phyloP scores from a whole-genome alignment of 495 filamentous ascomycete genomes.

The Xylaria grammica region DNA sequence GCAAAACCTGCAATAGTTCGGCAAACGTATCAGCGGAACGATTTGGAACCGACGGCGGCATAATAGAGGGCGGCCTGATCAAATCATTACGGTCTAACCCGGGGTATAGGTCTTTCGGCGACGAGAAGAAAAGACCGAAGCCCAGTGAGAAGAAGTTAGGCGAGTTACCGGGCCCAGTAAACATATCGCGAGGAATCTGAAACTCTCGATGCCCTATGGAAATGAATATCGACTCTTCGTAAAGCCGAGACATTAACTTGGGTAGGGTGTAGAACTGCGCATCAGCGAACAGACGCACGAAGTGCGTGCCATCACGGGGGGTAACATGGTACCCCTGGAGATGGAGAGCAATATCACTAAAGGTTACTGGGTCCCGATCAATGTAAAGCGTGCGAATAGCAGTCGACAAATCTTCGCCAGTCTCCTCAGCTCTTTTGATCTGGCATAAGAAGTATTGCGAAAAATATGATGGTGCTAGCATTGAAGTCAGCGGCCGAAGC shows the following conservation, averaged over 20 bases:
- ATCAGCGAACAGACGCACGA: constrained; percentile 91
- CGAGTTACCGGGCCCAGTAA: constrained; percentile 81
- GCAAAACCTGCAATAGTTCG: constrained; percentile 81
- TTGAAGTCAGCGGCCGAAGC: constrained; percentile 24
- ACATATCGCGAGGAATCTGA: constrained; percentile 87
- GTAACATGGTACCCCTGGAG: constrained; percentile 91
- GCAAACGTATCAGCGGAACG: constrained; percentile 80
- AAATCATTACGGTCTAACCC: constrained; percentile 79
- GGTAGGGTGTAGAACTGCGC: constrained; percentile 96
- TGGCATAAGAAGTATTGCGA: constrained; percentile 92
- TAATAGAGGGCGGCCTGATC: constrained; percentile 87
- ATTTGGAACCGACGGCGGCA: constrained; percentile 80
- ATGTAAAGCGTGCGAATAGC: constrained; percentile 81
- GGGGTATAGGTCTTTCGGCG: constrained; percentile 80
- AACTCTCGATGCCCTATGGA: constrained; percentile 85
- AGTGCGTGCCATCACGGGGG: constrained; percentile 83
- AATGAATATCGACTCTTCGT: constrained; percentile 90
- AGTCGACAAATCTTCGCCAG: constrained; percentile 55
- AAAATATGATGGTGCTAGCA: constrained; percentile 93
- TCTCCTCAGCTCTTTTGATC: constrained; percentile 64
- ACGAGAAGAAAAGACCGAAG: constrained; percentile 86
- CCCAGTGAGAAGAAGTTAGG: constrained; percentile 97
- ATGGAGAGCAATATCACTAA: constrained; percentile 87
- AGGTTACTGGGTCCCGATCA: constrained; percentile 90
- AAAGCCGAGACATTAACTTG: constrained; percentile 89